phyloP scores from a whole-genome alignment of 2,329 filamentous ascomycete species.

The Alternaria sp. region DNA sequence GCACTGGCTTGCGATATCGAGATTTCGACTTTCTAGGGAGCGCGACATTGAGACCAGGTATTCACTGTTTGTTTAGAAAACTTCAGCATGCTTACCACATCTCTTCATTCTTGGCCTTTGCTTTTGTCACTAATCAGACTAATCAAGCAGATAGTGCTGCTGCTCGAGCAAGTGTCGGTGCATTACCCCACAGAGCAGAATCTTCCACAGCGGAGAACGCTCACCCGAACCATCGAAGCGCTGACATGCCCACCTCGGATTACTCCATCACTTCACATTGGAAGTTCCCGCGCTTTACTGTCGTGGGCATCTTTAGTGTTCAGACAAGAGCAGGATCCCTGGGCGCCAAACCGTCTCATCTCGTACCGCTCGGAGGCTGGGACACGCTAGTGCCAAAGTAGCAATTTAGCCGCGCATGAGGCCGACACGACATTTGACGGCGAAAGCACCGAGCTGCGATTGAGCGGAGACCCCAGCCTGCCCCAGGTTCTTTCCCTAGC shows the following conservation, averaged over 20 bases:
- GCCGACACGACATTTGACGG: neutral
- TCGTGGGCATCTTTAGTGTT: neutral
- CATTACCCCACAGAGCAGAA: neutral
- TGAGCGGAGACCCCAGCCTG: conserved; percentile 7
- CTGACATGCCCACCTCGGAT: neutral
- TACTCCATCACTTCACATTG: neutral
- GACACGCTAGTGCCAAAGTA: neutral
- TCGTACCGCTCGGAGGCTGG: neutral
- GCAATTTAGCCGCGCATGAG: conserved; percentile 8
- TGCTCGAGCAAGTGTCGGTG: neutral
- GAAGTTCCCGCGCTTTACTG: neutral
- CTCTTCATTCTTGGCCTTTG: neutral
- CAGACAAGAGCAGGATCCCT: neutral
- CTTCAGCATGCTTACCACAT: neutral
- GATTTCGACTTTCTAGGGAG: neutral
- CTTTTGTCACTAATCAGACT: neutral
- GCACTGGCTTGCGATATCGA: neutral
- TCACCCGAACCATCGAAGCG: neutral
- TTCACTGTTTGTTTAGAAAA: neutral
- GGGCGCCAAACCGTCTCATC: conserved; percentile 7
- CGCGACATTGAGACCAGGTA: neutral
- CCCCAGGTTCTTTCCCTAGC: conserved; percentile 8
- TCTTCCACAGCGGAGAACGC: neutral
- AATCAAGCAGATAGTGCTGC: neutral
- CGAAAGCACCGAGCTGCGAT: conserved; percentile 3